Base-by-base conservation (phyloP, 768 basidiomycete genomes). In the Boletus rubescentipes region DNA sequence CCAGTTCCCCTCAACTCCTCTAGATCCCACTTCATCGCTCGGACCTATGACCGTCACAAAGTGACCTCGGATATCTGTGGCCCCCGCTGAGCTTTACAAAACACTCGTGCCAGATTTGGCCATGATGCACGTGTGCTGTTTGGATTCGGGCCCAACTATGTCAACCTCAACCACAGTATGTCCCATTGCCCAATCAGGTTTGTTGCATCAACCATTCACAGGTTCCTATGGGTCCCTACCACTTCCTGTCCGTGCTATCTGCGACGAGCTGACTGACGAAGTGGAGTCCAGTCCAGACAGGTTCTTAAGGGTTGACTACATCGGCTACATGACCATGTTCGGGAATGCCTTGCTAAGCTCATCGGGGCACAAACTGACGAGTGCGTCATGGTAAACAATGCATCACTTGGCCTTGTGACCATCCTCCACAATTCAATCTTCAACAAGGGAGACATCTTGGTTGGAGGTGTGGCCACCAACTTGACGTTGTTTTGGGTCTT, bases 101-200 rank as follows among this genome's bases (percentile, higher is more conserved):
- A 53, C 49, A 26, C 16, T 49, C 0, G 74, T 75, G 0, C 78
- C 82, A 14, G 52, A 2, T 87, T 89, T 44, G 87, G 87, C 0
- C 83, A 81, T 61, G 72, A 68, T 6, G 65, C 81, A 60, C 79
- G 75, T 49, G 76, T 79, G 42, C 78, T 80, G 48, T 88, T 80
- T 50, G 75, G 73, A 20, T 77, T 88, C 20, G 80, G 83, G 38
- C 73, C 82, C 5, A 73, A 75, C 37, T 87, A 86, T 53, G 64
- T 84, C 45, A 85, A 87, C 60, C 69, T 89, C 43, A 88, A 89
- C 62, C 75, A 83, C 47, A 86, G 87, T 85, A 47, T 30, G 73
- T 2, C 34, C n/a, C 3, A 10, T 30, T 20, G 1, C 31, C 29
- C 4, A 32, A 15, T 11, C n/a, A 10, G 15, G 42, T n/a, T 35